Evolutionary conservation across 345 rosid genomes (phyloP).

Genomic region (Leavenworthia alabamica): DNA sequence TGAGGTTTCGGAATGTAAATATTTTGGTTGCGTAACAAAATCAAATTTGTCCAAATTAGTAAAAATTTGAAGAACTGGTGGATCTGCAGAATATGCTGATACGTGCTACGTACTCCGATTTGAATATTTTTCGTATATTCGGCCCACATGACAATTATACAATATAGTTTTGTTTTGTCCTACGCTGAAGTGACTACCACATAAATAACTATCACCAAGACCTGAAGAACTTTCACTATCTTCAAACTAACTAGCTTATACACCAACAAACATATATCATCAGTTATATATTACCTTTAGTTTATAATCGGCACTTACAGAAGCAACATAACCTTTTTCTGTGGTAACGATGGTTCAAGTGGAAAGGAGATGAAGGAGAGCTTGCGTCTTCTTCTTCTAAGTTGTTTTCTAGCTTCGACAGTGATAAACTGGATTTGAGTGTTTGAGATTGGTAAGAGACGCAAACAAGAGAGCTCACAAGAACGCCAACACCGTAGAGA

Average conservation of each 20-base stretch:
- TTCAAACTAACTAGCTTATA: too few species aligned
- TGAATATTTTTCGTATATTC: background rate
- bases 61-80: background rate
- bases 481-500: slow-evolving; percentile 7
- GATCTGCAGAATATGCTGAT: slow-evolving; percentile 12
- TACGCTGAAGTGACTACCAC: too few species aligned
- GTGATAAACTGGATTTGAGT: slow-evolving; percentile 13
- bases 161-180: background rate
- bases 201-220: too few species aligned
- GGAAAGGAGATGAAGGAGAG: slow-evolving; percentile 20
- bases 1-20: too few species aligned
- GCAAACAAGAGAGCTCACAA: slow-evolving; percentile 35
- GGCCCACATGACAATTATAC: background rate
- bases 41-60: background rate
- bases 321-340: too few species aligned
- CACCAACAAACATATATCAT: too few species aligned
- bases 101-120: background rate
- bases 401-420: slow-evolving; percentile 25
- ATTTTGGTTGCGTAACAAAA: background rate
- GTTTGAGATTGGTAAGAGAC: slow-evolving; percentile 15
- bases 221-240: too few species aligned
- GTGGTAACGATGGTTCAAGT: too few species aligned
- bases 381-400: slow-evolving; percentile 25
- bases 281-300: too few species aligned
- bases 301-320: too few species aligned